Conservation (phyloP, 305 asterid genomes). For the Rubia peregrina region DNA sequence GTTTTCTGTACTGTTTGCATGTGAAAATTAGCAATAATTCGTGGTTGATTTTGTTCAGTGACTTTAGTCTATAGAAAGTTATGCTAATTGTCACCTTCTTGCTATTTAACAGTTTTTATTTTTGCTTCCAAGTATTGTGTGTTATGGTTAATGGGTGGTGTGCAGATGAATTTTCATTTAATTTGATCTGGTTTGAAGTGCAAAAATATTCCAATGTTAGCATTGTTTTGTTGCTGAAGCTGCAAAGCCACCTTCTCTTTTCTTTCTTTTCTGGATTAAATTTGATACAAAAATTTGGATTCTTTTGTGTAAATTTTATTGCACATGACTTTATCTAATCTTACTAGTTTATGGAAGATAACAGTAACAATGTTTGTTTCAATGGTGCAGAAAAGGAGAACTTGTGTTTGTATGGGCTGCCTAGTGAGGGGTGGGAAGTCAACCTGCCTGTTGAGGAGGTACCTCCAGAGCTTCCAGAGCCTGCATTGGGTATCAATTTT, state of each 20-base stretch:
- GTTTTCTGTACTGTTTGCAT: not conserved
- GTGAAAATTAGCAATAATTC: not conserved
- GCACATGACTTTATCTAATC: not conserved
- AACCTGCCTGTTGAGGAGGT: slow-evolving; percentile 80
- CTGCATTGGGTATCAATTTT: slow-evolving; percentile 76
- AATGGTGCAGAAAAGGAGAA: slow-evolving; percentile 55
- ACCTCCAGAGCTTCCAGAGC: slow-evolving; percentile 90
- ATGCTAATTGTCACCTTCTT: not conserved
- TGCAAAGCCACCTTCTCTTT: too few species aligned
- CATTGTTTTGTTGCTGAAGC: not conserved
- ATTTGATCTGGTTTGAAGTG: too few species aligned
- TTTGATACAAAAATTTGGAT: not conserved
- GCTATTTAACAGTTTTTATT: not conserved
- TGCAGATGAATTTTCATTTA: too few species aligned
- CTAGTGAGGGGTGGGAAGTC: slow-evolving; percentile 77
- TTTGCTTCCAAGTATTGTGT: not conserved
- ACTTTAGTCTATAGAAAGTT: too few species aligned
- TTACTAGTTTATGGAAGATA: not conserved
- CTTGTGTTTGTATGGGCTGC: slow-evolving; percentile 71
- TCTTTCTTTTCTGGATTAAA: not conserved
- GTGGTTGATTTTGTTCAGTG: not conserved
- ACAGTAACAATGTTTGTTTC: not conserved
- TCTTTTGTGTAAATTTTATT: not conserved
- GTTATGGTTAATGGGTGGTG: not conserved
- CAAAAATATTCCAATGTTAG: too few species aligned